A percentile compares a stretch with the other conserved stretches of the same genome.
Conservation (phyloP, 768 basidiomycete genomes). For the Strobilomyces echinocephalus region DNA sequence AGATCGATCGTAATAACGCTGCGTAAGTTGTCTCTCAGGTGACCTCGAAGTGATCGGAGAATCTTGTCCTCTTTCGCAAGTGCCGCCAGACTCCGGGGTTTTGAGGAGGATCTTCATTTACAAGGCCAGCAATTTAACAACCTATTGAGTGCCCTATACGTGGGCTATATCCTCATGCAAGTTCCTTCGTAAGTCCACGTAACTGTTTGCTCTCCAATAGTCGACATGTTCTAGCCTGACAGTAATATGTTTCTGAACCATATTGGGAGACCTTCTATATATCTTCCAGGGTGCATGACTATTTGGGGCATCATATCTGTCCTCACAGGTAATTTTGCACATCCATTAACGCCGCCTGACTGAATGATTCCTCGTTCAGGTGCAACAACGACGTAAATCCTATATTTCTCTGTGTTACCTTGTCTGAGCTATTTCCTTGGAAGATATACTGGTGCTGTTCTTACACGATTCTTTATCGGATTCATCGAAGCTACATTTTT, state of each 20-base stretch:
- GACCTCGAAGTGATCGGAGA: not conserved
- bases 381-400: constrained; percentile 36
- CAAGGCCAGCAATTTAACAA: constrained; percentile 61
- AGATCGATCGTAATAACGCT: constrained; percentile 73
- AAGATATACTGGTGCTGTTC: constrained; percentile 61
- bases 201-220: not conserved
- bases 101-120: constrained; percentile 63
- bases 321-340: constrained; percentile 40
- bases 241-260: constrained; percentile 71
- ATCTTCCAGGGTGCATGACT: constrained; percentile 63
- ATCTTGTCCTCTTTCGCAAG: constrained; percentile 30
- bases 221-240: not conserved
- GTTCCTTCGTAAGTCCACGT: constrained; percentile 56
- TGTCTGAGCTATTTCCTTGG: constrained; percentile 1
- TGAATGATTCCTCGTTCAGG: constrained; percentile 24
- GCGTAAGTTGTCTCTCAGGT: constrained; percentile 37
- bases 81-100: constrained; percentile 67
- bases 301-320: constrained; percentile 64
- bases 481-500: constrained; percentile 71
- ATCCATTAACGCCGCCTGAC: not conserved
- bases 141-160: constrained; percentile 61
- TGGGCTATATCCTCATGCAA: constrained; percentile 77
- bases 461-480: constrained; percentile 73
- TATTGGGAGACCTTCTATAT: constrained; percentile 64
- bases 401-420: not conserved